phyloP scores from a whole-genome alignment of 2,329 filamentous ascomycete genomes.

The Colletotrichum noveboracense region DNA sequence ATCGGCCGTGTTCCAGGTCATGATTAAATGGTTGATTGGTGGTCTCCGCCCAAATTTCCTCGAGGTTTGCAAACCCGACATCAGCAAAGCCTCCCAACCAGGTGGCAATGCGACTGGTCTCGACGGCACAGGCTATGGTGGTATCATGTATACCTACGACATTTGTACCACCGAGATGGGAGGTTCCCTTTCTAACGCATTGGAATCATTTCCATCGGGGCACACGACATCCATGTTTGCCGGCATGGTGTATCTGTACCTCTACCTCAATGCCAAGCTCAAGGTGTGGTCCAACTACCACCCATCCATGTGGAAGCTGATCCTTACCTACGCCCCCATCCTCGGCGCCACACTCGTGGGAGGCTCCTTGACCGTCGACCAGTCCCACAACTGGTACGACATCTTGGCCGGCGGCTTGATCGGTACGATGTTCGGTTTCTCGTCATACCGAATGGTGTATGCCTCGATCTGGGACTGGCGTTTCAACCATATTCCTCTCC shows the following conservation, averaged over 20 bases:
- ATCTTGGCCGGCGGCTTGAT: constrained; percentile 69
- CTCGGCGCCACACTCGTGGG: constrained; percentile 72
- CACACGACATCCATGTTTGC: constrained; percentile 77
- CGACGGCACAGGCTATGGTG: constrained; percentile 55
- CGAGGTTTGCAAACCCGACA: constrained; percentile 69
- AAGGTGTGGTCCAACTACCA: constrained; percentile 78
- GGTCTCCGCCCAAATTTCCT: constrained; percentile 75
- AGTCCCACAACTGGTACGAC: constrained; percentile 80
- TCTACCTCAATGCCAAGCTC: constrained; percentile 81
- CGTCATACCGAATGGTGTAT: constrained; percentile 70
- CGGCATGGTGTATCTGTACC: constrained; percentile 71
- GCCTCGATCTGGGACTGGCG: constrained; percentile 72
- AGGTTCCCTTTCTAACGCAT: constrained; percentile 69
- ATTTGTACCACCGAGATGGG: constrained; percentile 73
- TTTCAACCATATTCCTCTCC: constrained; percentile 69
- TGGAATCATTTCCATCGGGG: constrained; percentile 76
- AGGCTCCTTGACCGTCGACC: constrained; percentile 73
- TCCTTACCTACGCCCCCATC: constrained; percentile 68
- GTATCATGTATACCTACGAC: constrained; percentile 71
- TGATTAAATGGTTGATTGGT: constrained; percentile 77
- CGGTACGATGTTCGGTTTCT: constrained; percentile 69
- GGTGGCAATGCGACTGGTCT: constrained; percentile 46
- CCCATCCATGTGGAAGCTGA: constrained; percentile 77
- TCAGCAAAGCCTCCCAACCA: constrained; percentile 44
- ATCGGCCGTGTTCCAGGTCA: constrained; percentile 76